A percentile compares a stretch with the other conserved stretches of the same genome.
Conservation (phyloP, 1,284 basidiomycete species). For the Sporisorium graminicola region DNA sequence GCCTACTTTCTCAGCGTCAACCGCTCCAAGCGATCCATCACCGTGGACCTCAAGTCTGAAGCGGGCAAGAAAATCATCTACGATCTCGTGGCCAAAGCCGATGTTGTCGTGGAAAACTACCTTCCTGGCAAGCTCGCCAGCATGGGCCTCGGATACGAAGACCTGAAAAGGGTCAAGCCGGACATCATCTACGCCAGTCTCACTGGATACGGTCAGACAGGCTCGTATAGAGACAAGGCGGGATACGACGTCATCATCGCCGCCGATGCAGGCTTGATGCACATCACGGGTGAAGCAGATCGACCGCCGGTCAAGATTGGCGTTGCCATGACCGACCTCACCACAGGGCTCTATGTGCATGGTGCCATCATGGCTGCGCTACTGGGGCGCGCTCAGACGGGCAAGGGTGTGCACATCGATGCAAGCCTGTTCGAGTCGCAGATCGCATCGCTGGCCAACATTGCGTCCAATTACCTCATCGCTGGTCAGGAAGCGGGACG, state of each 20-base stretch:
- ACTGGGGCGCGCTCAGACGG: conserved; percentile 83
- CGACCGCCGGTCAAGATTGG: conserved; percentile 82
- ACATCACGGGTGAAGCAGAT: conserved; percentile 84
- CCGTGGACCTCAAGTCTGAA: conserved; percentile 84
- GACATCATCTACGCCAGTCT: conserved; percentile 89
- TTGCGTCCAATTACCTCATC: conserved; percentile 92
- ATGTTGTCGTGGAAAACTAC: conserved; percentile 77
- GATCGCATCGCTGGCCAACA: conserved; percentile 91
- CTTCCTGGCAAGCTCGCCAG: conserved; percentile 79
- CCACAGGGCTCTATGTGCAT: conserved; percentile 92
- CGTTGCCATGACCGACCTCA: conserved; percentile 89
- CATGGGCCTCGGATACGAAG: conserved; percentile 87
- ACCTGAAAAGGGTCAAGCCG: conserved; percentile 83
- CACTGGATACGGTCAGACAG: conserved; percentile 93
- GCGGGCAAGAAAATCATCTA: conserved; percentile 84
- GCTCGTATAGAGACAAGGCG: conserved; percentile 83
- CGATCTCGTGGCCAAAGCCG: conserved; percentile 80
- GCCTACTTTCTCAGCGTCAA: conserved; percentile 93
- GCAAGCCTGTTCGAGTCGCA: conserved; percentile 77
- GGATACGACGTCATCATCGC: conserved; percentile 66
- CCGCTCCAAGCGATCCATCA: conserved; percentile 86
- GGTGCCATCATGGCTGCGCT: conserved; percentile 92
- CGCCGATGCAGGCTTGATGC: conserved; percentile 65
- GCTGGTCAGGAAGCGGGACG: conserved; percentile 86
- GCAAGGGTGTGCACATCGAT: conserved; percentile 89